A percentile compares a stretch with the other conserved stretches of the same genome.
Conservation (phyloP, 148 eudicot species). For the Silene uniflora region DNA sequence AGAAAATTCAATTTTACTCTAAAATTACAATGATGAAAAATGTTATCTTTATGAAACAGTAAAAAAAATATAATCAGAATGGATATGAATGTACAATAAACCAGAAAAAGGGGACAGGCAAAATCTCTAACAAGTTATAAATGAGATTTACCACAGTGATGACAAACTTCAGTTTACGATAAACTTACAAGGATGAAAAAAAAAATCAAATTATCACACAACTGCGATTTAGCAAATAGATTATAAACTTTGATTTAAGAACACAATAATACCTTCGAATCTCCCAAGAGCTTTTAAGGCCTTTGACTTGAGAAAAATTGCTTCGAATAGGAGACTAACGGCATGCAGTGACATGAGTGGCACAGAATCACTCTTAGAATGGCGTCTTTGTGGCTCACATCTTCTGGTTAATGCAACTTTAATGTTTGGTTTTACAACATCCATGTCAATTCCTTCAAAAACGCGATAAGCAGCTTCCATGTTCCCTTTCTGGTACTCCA, state of each 20-base stretch:
- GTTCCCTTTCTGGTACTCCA: conserved; percentile 88
- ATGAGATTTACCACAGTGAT: too few relatives aligned
- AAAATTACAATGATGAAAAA: neutral
- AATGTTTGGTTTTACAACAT: conserved; percentile 59
- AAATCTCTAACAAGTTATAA: too few relatives aligned
- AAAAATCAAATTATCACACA: neutral
- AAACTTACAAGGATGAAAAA: neutral
- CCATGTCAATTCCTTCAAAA: conserved; percentile 83
- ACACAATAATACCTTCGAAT: conserved; percentile 52
- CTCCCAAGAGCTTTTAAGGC: conserved; percentile 65
- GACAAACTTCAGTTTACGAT: neutral
- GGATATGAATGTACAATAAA: too few relatives aligned
- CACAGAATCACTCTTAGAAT: conserved; percentile 43
- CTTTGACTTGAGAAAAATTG: conserved; percentile 73
- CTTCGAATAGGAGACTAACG: conserved; percentile 77
- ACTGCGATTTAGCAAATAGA: neutral
- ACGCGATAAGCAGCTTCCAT: conserved; percentile 77
- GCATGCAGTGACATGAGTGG: conserved; percentile 78
- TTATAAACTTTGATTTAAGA: neutral
- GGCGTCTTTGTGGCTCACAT: conserved; percentile 40
- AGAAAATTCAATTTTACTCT: neutral
- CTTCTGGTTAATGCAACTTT: conserved; percentile 48
- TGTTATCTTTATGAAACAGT: neutral
- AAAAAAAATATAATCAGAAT: too few relatives aligned
- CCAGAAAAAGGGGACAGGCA: too few relatives aligned